These are phyloP conservation scores for Termitomyces sp. DNA, from an alignment of 768 basidiomycete genomes.

Conservation along the genomic window DNA sequence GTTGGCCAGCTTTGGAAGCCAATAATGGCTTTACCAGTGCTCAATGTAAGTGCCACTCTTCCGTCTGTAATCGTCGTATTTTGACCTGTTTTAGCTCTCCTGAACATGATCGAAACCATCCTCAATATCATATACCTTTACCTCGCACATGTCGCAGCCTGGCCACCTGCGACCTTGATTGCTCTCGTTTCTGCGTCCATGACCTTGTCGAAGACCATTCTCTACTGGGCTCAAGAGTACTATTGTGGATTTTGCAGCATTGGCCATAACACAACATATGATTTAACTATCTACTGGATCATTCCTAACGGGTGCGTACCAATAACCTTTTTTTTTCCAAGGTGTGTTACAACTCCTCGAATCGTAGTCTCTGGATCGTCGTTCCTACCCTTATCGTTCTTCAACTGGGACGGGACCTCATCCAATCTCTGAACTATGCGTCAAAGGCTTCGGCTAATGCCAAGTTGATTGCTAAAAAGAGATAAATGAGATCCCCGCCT, in stretches of 20 bases:
- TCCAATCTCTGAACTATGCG: constrained; percentile 29
- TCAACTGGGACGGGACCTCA: constrained; percentile 60
- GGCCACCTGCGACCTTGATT: constrained; percentile 64
- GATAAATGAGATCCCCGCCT: constrained; percentile 3
- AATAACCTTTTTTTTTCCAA: background rate
- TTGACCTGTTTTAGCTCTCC: constrained; percentile 42
- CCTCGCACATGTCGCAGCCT: constrained; percentile 54
- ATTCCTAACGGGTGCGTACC: constrained; percentile 69
- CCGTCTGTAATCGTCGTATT: background rate
- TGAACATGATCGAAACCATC: constrained; percentile 77
- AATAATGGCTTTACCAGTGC: constrained; percentile 82
- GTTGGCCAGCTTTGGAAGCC: constrained; percentile 53
- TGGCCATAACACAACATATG: constrained; percentile 61
- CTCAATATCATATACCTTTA: constrained; percentile 75
- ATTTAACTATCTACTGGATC: constrained; percentile 59
- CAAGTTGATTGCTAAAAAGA: constrained; percentile 12
- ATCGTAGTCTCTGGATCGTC: constrained; percentile 67
- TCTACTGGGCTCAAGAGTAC: constrained; percentile 82
- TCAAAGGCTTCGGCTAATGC: constrained; percentile 17
- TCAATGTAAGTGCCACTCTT: constrained; percentile 50
- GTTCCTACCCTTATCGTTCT: constrained; percentile 57
- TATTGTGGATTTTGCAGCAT: constrained; percentile 66
- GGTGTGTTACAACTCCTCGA: background rate
- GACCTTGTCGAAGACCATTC: constrained; percentile 79
- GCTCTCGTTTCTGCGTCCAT: constrained; percentile 70